Evolutionary conservation across 2,329 filamentous ascomycete genomes (phyloP).

Genomic region (Septoria petroselini): DNA sequence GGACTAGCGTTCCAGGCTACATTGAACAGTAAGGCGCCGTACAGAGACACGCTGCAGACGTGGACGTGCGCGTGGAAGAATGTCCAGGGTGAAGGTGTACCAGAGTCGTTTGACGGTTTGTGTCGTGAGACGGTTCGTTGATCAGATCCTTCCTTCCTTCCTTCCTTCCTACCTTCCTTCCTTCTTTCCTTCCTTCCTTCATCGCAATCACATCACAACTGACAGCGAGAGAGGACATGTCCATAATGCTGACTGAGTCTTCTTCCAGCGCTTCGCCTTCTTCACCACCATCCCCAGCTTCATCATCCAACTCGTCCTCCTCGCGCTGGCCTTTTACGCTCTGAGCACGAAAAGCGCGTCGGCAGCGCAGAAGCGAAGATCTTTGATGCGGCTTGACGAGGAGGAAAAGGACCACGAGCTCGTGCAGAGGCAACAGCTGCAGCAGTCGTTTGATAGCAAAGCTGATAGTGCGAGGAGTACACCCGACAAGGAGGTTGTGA

Average conservation of each 20-base stretch:
- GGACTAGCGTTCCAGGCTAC: conserved; percentile 40
- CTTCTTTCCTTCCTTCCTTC: too few relatives aligned
- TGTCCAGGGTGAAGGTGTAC: conserved; percentile 27
- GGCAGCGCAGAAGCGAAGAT: background rate
- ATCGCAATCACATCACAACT: too few relatives aligned
- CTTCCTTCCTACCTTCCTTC: too few relatives aligned
- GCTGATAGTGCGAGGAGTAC: conserved; percentile 20
- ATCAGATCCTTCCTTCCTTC: too few relatives aligned
- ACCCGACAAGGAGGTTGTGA: conserved; percentile 19
- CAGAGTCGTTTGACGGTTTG: conserved; percentile 40
- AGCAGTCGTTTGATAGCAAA: conserved; percentile 25
- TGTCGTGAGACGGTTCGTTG: conserved; percentile 43
- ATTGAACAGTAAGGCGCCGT: conserved; percentile 31
- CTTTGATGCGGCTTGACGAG: conserved; percentile 19
- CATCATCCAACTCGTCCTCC: conserved; percentile 38
- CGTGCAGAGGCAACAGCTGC: conserved; percentile 3
- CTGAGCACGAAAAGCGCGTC: conserved; percentile 1
- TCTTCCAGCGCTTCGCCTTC: conserved; percentile 43
- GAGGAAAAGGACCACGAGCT: conserved; percentile 31
- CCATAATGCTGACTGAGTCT: too few relatives aligned
- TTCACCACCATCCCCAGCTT: conserved; percentile 45
- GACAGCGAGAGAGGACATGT: too few relatives aligned
- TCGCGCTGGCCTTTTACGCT: conserved; percentile 25
- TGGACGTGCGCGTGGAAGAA: conserved; percentile 40
- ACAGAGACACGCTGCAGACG: conserved; percentile 38